phyloP scores from a whole-genome alignment of 345 rosid genomes.

The Cardiospermum halicacabum region DNA sequence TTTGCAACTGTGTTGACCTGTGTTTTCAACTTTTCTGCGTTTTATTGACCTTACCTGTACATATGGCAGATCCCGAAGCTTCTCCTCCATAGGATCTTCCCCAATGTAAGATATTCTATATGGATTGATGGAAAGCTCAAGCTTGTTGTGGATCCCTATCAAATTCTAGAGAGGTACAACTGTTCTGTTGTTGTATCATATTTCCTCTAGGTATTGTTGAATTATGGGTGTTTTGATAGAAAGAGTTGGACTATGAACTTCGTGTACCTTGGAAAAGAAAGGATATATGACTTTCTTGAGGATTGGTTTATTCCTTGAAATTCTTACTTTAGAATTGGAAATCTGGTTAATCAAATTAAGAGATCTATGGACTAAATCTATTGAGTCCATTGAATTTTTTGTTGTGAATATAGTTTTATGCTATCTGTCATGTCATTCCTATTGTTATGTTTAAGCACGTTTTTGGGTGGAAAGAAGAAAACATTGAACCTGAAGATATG shows the following conservation, averaged over 20 bases:
- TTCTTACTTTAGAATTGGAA: background rate
- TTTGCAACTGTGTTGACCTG: background rate
- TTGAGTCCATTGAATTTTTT: background rate
- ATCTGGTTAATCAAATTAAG: background rate
- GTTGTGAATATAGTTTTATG: background rate
- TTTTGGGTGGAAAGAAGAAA: too few relatives aligned
- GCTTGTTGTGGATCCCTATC: conserved; percentile 85
- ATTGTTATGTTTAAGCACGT: background rate
- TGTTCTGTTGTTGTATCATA: conserved; percentile 5
- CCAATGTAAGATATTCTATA: conserved; percentile 67
- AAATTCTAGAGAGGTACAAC: conserved; percentile 74
- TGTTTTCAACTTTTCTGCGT: background rate
- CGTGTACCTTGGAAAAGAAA: background rate
- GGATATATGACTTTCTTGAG: background rate
- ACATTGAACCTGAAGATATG: too few relatives aligned
- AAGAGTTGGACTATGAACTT: background rate
- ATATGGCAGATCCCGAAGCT: conserved; percentile 81
- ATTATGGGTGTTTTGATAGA: background rate
- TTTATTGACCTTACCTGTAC: conserved; percentile 11
- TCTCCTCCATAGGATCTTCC: conserved; percentile 74
- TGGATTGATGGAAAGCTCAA: conserved; percentile 94
- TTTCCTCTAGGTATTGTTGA: background rate
- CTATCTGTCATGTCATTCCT: background rate
- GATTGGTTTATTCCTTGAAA: background rate
- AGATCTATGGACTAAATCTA: background rate